Base-by-base conservation (phyloP, 208 protist genomes). In the Trypanosoma conorhini region DNA sequence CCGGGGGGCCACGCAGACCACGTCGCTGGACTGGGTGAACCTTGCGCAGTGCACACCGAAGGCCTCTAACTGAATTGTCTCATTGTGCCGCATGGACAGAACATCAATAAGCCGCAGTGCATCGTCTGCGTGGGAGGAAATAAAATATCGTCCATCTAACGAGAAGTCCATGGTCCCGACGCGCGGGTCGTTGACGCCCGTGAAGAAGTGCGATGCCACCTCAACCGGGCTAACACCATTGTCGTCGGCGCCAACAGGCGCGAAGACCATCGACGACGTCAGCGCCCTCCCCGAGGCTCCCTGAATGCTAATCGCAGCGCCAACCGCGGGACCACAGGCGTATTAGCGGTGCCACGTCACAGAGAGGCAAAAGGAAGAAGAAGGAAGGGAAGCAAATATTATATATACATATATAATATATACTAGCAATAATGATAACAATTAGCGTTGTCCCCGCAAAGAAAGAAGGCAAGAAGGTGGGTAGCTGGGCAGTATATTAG, bases 101-200 rank as follows among this genome's bases (percentile, higher is more conserved):
- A 91, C 85, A 56, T 96, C 80, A n/a, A 88, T 71, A 12, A 93
- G 35, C 0, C 88, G 86, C 35, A 96, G 54, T 5, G 91, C 81
- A 62, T 94, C 91, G 66, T 96, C 91, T 22, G 52, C 74, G 74
- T 93, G 87, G 0, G 91, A 74, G 1, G 91, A 92, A 57, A 89
- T 59, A 67, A 92, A 92, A 57, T 78, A 66, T 17, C 74, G 62
- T 1, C 91, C 91, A 48, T 94, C 85, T 7, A 85, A 62, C 3
- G 87, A 92, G 54, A 96, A 96, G 60, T 92, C 85, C 67, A 91
- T 84, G 19, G 78, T 60, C 5, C 77, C 83, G n/a, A 84, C 82
- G 26, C 84, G 82, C n/a, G 91, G 84, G 50, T 92, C 91, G 55
- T 85, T 85, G 42, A 91, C 57, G 33, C 77, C 85, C 1, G 82